Conservation (phyloP, 148 eudicot species). For the Rhododendron vialii region DNA sequence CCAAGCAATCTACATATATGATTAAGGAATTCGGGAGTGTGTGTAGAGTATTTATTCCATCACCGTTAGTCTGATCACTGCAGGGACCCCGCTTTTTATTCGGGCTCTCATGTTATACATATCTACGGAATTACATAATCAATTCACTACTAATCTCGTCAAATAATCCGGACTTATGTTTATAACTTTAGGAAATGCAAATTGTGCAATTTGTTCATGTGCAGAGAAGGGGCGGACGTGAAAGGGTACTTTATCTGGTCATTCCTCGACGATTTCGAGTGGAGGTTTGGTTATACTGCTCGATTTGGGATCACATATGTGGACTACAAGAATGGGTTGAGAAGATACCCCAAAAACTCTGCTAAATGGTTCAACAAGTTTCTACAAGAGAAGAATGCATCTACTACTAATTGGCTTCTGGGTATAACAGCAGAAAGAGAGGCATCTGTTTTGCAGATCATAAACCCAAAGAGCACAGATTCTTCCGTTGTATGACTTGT, state of each 20-base stretch:
- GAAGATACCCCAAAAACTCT: constrained; percentile 14
- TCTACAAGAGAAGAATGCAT: constrained; percentile 1
- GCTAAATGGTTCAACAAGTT: constrained; percentile 15
- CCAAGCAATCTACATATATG: too few relatives aligned
- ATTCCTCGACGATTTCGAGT: constrained; percentile 16
- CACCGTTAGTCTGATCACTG: too few relatives aligned
- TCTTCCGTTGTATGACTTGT: not conserved
- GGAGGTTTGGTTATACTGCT: constrained; percentile 6
- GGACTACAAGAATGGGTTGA: constrained; percentile 12
- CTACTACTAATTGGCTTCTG: not conserved
- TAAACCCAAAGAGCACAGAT: not conserved
- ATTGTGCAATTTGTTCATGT: not conserved
- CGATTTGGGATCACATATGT: constrained; percentile 19
- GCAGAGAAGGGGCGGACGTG: constrained; percentile 17
- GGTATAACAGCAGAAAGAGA: not conserved
- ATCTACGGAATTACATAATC: too few relatives aligned
- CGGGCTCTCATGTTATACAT: too few relatives aligned
- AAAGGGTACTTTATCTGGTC: constrained; percentile 19
- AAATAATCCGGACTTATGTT: not conserved
- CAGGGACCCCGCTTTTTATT: too few relatives aligned
- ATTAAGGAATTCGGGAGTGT: too few relatives aligned
- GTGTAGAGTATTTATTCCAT: too few relatives aligned
- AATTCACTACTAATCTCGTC: too few relatives aligned
- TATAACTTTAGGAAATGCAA: not conserved
- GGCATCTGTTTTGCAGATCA: not conserved